Conservation (phyloP, 805 yeast species). For the Kazachstania kunashirensis region DNA sequence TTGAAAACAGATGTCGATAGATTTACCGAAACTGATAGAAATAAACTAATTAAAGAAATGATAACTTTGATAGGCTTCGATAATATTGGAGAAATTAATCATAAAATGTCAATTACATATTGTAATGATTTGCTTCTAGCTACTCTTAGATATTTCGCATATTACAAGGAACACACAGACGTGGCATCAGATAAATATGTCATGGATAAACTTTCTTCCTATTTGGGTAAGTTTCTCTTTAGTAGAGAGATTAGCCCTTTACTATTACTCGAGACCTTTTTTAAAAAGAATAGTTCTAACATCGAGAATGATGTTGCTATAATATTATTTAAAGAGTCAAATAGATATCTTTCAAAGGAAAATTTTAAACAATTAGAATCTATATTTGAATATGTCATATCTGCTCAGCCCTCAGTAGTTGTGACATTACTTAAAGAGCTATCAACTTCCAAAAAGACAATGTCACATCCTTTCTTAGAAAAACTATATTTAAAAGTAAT, state of each 20-base stretch:
- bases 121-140: constrained; percentile 17
- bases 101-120: constrained; percentile 16
- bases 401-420: constrained; percentile 32
- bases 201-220: constrained; percentile 4
- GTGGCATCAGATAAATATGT: not conserved
- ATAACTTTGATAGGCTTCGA: constrained; percentile 18
- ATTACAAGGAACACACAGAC: not conserved
- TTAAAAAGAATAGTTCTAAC: constrained; percentile 6
- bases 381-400: constrained; percentile 36
- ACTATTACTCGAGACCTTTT: constrained; percentile 16
- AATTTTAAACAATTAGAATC: constrained; percentile 35
- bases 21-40: constrained; percentile 1
- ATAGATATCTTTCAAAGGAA: constrained; percentile 16
- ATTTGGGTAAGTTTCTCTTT: constrained; percentile 12
- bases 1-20: constrained; percentile 1
- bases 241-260: constrained; percentile 10
- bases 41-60: constrained; percentile 11
- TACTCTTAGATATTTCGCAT: constrained; percentile 13
- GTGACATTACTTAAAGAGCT: constrained; percentile 39
- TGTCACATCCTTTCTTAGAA: constrained; percentile 44
- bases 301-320: constrained; percentile 9
- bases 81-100: constrained; percentile 9
- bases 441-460: constrained; percentile 41
- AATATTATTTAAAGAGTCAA: constrained; percentile 15
- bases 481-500: constrained; percentile 14